Percentiles rank a stretch among this genome's conserved stretches.
Conservation (phyloP, 73 alveolate genomes). For the Paramecium sonneborni region DNA sequence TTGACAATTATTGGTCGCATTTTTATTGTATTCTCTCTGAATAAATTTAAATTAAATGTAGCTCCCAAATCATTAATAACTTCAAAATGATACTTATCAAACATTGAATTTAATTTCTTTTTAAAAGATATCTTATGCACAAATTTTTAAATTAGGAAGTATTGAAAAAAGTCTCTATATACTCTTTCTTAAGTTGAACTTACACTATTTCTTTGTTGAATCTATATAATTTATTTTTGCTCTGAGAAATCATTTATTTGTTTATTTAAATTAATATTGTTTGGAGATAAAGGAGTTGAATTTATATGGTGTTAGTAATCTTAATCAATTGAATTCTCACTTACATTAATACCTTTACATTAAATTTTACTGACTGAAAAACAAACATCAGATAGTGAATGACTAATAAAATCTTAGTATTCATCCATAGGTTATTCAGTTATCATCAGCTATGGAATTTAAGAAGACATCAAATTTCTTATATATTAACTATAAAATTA, state of each 20-base stretch:
- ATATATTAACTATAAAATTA: neutral
- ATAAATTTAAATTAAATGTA: neutral
- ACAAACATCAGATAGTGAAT: slow-evolving; percentile 46
- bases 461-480: neutral
- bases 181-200: neutral
- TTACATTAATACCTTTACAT: neutral
- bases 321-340: slow-evolving; percentile 4
- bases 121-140: neutral
- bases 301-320: neutral
- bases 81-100: slow-evolving; percentile 11
- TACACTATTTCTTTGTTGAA: neutral
- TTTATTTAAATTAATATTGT: neutral
- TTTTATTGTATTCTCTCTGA: neutral
- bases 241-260: neutral
- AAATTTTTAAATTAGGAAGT: neutral
- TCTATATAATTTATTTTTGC: neutral
- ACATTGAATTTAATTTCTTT: slow-evolving; percentile 33
- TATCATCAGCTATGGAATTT: neutral
- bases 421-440: slow-evolving; percentile 41
- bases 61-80: slow-evolving; percentile 39
- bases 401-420: neutral
- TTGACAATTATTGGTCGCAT: slow-evolving; percentile 7
- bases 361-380: neutral
- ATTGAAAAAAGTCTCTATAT: neutral
- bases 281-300: neutral